Evolutionary conservation across 176 grass and related monocot genomes (phyloP).

Genomic region (Oryza longistaminata): DNA sequence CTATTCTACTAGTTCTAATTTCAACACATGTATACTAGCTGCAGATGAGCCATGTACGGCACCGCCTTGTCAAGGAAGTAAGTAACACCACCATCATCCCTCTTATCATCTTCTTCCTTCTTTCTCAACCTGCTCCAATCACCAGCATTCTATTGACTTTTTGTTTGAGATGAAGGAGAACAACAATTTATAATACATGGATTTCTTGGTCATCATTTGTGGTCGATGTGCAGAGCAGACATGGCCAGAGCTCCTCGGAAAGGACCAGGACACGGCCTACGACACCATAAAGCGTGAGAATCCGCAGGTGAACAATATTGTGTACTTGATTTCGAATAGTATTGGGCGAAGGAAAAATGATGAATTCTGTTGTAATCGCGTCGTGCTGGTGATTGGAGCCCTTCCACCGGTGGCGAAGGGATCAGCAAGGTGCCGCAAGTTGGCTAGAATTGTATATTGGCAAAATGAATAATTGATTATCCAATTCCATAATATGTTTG

Average conservation of each 20-base stretch:
- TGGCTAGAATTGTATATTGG: background rate
- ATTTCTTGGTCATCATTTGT: background rate
- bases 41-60: background rate
- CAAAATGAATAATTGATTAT: background rate
- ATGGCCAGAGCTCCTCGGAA: slow-evolving; percentile 31
- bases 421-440: slow-evolving; percentile 19
- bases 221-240: background rate
- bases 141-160: background rate
- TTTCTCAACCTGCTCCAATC: background rate
- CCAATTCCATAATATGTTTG: background rate
- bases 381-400: slow-evolving; percentile 3
- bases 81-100: background rate
- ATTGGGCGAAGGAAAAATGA: background rate
- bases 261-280: background rate
- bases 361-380: slow-evolving; percentile 13
- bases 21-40: background rate
- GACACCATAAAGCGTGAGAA: background rate
- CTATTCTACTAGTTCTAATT: background rate
- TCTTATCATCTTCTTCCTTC: background rate
- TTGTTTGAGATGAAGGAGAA: background rate
- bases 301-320: slow-evolving; percentile 13
- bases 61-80: slow-evolving; percentile 15
- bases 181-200: background rate
- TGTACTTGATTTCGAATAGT: background rate
- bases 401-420: background rate